Evolutionary conservation across 306 rosid genomes (phyloP).

Genomic region (Corylus heterophylla): DNA sequence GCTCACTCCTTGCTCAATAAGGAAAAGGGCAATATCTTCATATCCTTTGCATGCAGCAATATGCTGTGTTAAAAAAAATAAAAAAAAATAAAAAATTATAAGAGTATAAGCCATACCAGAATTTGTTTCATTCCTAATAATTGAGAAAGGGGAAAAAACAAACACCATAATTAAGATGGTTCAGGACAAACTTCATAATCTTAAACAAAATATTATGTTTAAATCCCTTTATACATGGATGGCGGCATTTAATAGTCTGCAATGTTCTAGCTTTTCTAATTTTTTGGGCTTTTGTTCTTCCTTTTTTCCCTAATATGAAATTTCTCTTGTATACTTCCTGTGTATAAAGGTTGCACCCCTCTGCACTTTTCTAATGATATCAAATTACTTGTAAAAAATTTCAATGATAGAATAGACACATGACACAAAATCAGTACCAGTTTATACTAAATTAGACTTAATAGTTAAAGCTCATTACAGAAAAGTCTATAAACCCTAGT

Average conservation of each 20-base stretch:
- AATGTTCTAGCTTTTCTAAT: no score
- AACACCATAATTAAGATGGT: neutral
- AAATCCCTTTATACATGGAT: no score
- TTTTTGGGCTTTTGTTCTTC: no score
- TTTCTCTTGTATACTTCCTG: no score
- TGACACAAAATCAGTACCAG: neutral
- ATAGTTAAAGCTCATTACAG: neutral
- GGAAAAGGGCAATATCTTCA: conserved; percentile 49
- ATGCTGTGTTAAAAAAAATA: conserved; percentile 37
- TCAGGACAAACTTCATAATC: neutral
- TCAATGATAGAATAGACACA: neutral
- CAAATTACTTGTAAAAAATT: neutral
- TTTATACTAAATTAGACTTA: neutral
- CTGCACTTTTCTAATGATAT: no score
- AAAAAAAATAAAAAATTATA: conserved; percentile 6
- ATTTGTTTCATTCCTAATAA: neutral
- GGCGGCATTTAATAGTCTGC: no score
- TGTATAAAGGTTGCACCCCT: no score
- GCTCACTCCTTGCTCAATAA: conserved; percentile 46
- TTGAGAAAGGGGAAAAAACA: neutral
- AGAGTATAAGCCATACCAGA: neutral
- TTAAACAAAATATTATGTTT: no score
- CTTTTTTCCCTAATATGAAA: no score
- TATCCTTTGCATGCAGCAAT: conserved; percentile 58
- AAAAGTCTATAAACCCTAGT: neutral